Conservation (phyloP, 225 moss, liverwort and hornwort genomes). For the Neckera pumila region DNA sequence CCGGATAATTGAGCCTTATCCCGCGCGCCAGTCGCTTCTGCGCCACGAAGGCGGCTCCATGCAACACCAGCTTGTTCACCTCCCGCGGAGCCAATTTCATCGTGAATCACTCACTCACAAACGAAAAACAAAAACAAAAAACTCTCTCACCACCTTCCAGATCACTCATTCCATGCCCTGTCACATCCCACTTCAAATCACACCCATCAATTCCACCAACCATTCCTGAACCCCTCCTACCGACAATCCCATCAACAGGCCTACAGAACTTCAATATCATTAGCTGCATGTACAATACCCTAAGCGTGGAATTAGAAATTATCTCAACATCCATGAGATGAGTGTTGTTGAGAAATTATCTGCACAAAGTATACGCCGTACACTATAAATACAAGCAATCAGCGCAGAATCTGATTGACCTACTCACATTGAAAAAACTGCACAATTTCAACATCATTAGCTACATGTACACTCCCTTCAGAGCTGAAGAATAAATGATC, state of each 20-base stretch:
- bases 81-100: constrained; percentile 89
- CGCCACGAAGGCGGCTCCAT: constrained; percentile 63
- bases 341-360: not conserved
- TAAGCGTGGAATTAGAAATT: not conserved
- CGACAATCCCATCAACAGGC: not conserved
- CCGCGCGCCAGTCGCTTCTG: constrained; percentile 90
- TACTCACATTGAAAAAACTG: not conserved
- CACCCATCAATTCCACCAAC: not conserved
- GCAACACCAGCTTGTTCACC: constrained; percentile 62
- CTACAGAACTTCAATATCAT: not conserved
- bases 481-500: not conserved
- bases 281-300: not conserved
- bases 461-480: not conserved
- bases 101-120: not conserved
- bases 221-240: not conserved
- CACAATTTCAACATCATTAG: not conserved
- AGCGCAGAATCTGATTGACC: not conserved
- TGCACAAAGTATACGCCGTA: too few species aligned
- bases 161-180: not conserved
- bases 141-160: not conserved
- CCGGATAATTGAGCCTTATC: constrained; percentile 69
- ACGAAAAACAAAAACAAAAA: too few species aligned
- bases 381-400: not conserved
- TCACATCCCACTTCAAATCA: too few species aligned
- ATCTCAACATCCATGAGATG: not conserved